Base-by-base conservation (phyloP, 164 flowering plant genomes). In the Berberis vulgaris region DNA sequence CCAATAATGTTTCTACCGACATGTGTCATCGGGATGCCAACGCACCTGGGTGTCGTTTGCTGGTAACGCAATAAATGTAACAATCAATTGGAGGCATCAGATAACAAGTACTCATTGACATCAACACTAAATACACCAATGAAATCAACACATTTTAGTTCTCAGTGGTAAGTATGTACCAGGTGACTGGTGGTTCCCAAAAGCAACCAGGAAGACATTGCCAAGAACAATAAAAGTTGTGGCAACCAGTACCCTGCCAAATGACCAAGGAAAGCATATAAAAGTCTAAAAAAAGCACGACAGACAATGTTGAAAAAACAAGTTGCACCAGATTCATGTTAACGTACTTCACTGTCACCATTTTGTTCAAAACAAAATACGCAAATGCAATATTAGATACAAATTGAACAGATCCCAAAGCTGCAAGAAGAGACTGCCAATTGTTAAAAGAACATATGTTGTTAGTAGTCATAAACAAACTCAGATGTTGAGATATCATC, bases 141-240 rank as follows among this genome's bases (percentile, higher is more conserved):
- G 9, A 13, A 45, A 49, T 13, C 7, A 57, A 45, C 5, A 49
- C n/a, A 26, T 54, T 53, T 43, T 26, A 59, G n/a, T n/a, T n/a
- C 2, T 43, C 56, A 2, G 4, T 40, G 60, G 45, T 40, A 40
- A 42, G 45, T 40, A 42, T 57, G 7, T 82, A 91, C 94, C 96
- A 59, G 97, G 99, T 63, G 97, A 95, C 69, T 94, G 98, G 76
- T 91, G 98, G 72, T 94, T 94, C 42, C 98, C 98, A 70, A 94
- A 94, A 64, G 97, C 89, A 73, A 94, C 98, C 47, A 94, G 96
- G 75, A 94, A 89, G 49, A 82, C 72, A 65, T 94, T 91, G 56
- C 98, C 98, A 71, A 91, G 82, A 74, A 94, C 96, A 65, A 94
- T 87, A 73, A 94, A 88, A 60, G 89, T 80, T 12, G 98, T 93